These are phyloP conservation scores for Chlorella sorokiniana DNA, from an alignment of 139 green algal species.

Conservation along the genomic window DNA sequence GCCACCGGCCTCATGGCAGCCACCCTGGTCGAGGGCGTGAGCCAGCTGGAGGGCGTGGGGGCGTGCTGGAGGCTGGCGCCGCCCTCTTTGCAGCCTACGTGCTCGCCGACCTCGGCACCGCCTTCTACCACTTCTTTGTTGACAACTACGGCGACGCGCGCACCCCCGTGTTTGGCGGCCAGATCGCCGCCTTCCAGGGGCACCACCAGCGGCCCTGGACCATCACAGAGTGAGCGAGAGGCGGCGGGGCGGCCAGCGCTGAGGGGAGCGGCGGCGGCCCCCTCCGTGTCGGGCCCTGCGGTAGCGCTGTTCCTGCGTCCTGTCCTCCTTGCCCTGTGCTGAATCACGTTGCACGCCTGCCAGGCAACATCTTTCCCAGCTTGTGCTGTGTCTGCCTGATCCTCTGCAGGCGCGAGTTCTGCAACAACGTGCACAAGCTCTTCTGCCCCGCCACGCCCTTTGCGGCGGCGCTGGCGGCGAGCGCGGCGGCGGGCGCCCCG, in stretches of 20 bases:
- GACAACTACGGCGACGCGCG: conserved; percentile 93
- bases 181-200: conserved; percentile 95
- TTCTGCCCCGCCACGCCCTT: conserved; percentile 32
- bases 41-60: conserved; percentile 10
- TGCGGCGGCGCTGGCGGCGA: conserved; percentile 37
- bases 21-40: conserved; percentile 35
- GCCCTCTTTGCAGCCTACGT: conserved; percentile 61
- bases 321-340: no score
- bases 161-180: conserved; percentile 91
- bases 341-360: no score
- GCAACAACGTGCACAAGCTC: conserved; percentile 92
- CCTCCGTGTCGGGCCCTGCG: no score
- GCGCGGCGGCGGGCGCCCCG: conserved; percentile 43
- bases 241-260: no score
- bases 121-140: conserved; percentile 55
- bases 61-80: conserved; percentile 24
- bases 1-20: conserved; percentile 58
- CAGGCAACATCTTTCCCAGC: no score
- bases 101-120: conserved; percentile 45
- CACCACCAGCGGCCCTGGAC: conserved; percentile 96
- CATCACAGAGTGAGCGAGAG: conserved; percentile 97
- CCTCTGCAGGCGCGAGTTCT: conserved; percentile 94
- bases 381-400: no score
- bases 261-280: no score
- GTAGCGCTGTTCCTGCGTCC: no score